Evolutionary conservation across 495 filamentous ascomycete species (phyloP).

Genomic region (Trichoderma orchidacearum): DNA sequence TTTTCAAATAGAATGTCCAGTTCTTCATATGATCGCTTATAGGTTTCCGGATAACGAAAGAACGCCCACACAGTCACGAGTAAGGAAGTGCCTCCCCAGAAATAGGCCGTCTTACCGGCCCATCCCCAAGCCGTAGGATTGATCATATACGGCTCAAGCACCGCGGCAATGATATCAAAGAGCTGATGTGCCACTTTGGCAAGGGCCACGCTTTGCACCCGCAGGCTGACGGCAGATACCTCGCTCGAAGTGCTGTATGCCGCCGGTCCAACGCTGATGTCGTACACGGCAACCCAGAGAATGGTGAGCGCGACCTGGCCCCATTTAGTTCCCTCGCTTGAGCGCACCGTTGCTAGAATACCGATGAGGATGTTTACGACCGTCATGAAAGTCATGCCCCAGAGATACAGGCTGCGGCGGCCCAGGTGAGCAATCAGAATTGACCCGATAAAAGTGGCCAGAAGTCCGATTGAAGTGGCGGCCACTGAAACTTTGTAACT

Average conservation of each 20-base stretch:
- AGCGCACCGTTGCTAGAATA: not conserved
- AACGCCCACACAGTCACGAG: constrained; percentile 21
- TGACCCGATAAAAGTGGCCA: constrained; percentile 20
- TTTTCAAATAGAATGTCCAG: constrained; percentile 39
- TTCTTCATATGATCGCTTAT: constrained; percentile 34
- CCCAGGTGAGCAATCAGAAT: constrained; percentile 1
- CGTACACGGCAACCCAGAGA: constrained; percentile 26
- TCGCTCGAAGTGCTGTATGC: constrained; percentile 21
- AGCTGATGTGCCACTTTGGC: constrained; percentile 20
- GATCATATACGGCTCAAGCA: constrained; percentile 22
- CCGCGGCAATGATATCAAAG: constrained; percentile 15
- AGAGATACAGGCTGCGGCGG: constrained; percentile 2
- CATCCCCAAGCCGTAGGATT: constrained; percentile 36
- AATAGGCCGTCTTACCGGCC: constrained; percentile 31
- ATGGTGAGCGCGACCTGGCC: constrained; percentile 6
- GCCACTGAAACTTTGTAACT: constrained; percentile 30
- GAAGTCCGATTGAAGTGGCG: constrained; percentile 26
- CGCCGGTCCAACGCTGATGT: constrained; percentile 26
- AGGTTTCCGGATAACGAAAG: constrained; percentile 26
- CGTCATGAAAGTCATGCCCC: not conserved
- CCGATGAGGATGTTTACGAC: not conserved
- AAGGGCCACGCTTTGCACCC: constrained; percentile 23
- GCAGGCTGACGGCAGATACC: constrained; percentile 22
- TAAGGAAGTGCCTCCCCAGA: constrained; percentile 35
- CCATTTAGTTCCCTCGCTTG: constrained; percentile 14